phyloP scores from a whole-genome alignment of 805 yeast genomes.

The Yamadazyma insecticola region DNA sequence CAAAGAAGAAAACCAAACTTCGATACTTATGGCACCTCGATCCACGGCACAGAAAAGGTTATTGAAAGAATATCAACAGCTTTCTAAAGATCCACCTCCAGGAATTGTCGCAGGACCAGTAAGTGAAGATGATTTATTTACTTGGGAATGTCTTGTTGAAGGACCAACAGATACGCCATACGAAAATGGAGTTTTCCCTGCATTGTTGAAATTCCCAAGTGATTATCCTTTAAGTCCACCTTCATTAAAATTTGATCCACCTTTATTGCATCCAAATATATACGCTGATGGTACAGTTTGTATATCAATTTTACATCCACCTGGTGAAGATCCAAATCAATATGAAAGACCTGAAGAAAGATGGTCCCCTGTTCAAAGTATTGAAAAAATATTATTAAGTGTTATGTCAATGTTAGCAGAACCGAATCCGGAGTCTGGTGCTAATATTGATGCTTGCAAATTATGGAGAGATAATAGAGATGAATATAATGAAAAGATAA shows the following conservation, averaged over 20 bases:
- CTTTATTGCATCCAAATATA: conserved; percentile 88
- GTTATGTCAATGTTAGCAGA: conserved; percentile 96
- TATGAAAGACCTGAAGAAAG: conserved; percentile 94
- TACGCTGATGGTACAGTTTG: conserved; percentile 95
- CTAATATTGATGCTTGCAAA: conserved; percentile 76
- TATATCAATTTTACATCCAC: conserved; percentile 90
- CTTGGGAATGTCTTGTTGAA: conserved; percentile 80
- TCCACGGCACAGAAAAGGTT: conserved; percentile 81
- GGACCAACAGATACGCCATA: conserved; percentile 85
- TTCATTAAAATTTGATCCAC: conserved; percentile 66
- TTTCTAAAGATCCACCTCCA: conserved; percentile 83
- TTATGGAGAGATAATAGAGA: conserved; percentile 85
- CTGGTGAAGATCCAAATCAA: conserved; percentile 96
- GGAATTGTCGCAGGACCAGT: conserved; percentile 94
- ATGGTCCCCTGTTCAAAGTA: conserved; percentile 97
- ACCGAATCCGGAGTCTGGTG: conserved; percentile 95
- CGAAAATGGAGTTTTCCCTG: conserved; percentile 85
- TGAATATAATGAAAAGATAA: conserved; percentile 62
- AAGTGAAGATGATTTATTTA: conserved; percentile 64
- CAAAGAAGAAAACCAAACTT: too few relatives aligned
- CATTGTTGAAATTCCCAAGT: conserved; percentile 62
- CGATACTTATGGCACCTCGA: conserved; percentile 24
- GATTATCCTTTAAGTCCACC: conserved; percentile 88
- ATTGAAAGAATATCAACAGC: conserved; percentile 84
- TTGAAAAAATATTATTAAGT: conserved; percentile 90